Evolutionary conservation across 1,284 basidiomycete species (phyloP).

Genomic region (Mycosarcoma mackinlayi): DNA sequence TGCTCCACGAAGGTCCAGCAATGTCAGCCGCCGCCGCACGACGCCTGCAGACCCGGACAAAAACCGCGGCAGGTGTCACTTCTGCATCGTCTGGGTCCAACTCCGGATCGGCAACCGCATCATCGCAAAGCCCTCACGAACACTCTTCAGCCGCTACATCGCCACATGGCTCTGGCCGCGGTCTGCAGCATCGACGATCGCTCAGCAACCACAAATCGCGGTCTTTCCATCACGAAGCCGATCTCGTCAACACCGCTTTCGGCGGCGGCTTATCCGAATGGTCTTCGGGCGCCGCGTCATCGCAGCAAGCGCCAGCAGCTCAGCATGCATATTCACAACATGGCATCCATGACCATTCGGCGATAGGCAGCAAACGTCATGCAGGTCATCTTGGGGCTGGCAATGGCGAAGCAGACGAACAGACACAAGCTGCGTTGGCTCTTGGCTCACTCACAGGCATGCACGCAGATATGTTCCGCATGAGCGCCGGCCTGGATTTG

Average conservation of each 20-base stretch:
- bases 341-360: slow-evolving; percentile 22
- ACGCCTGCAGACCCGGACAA: slow-evolving; percentile 32
- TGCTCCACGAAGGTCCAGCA: slow-evolving; percentile 31
- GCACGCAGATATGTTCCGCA: slow-evolving; percentile 54
- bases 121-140: slow-evolving; percentile 47
- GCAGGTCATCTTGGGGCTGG: slow-evolving; percentile 42
- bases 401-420: slow-evolving; percentile 34
- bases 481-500: slow-evolving; percentile 45
- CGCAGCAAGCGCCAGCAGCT: slow-evolving; percentile 17
- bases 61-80: slow-evolving; percentile 13
- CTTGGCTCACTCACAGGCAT: slow-evolving; percentile 42
- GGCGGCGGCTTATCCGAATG: slow-evolving; percentile 41
- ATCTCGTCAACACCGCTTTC: slow-evolving; percentile 46
- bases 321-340: slow-evolving; percentile 25
- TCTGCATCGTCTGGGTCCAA: slow-evolving; percentile 41
- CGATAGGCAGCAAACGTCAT: slow-evolving; percentile 44
- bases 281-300: slow-evolving; percentile 11
- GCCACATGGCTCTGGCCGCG: slow-evolving; percentile 33
- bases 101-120: slow-evolving; percentile 47
- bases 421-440: slow-evolving; percentile 44
- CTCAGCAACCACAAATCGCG: slow-evolving; percentile 40
- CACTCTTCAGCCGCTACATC: slow-evolving; percentile 49
- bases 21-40: slow-evolving; percentile 34
- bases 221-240: slow-evolving; percentile 39
- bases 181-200: slow-evolving; percentile 27